Percentiles rank a stretch among this genome's conserved stretches.
Evolutionary conservation across 176 grass and related monocot species (phyloP).

Genomic region (Lolium multiflorum): DNA sequence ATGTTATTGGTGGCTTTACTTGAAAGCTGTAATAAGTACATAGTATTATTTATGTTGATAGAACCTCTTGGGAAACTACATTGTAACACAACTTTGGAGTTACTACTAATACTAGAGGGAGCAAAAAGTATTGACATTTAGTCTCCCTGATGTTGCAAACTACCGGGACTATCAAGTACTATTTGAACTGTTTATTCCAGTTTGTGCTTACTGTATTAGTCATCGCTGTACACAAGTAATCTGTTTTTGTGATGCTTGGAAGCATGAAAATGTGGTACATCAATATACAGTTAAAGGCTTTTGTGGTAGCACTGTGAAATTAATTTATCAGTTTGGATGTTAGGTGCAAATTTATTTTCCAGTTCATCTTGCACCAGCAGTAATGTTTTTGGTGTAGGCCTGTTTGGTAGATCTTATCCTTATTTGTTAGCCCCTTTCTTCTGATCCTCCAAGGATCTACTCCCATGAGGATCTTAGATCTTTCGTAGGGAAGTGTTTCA

Average conservation of each 20-base stretch:
- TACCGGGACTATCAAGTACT: neutral
- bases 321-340: slow-evolving; percentile 23
- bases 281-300: slow-evolving; percentile 21
- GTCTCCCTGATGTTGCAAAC: neutral
- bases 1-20: slow-evolving; percentile 22
- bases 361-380: slow-evolving; percentile 5
- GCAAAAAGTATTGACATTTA: neutral
- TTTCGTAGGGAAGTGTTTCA: neutral
- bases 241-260: neutral
- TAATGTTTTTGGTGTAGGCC: neutral
- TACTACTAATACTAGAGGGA: neutral
- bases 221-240: neutral
- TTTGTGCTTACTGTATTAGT: slow-evolving; percentile 18
- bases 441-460: neutral
- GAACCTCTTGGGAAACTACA: slow-evolving; percentile 15
- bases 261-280: slow-evolving; percentile 24
- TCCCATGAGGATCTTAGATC: neutral
- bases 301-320: neutral
- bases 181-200: neutral
- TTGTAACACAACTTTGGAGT: neutral
- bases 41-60: slow-evolving; percentile 21
- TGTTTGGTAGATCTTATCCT: neutral
- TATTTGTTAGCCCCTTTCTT: neutral
- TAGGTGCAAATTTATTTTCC: neutral
- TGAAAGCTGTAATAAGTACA: slow-evolving; percentile 4